Evolutionary conservation across 1,284 basidiomycete genomes (phyloP), one percentile per base, ranked within the genome.

Genomic region (Trametes versicolor): DNA sequence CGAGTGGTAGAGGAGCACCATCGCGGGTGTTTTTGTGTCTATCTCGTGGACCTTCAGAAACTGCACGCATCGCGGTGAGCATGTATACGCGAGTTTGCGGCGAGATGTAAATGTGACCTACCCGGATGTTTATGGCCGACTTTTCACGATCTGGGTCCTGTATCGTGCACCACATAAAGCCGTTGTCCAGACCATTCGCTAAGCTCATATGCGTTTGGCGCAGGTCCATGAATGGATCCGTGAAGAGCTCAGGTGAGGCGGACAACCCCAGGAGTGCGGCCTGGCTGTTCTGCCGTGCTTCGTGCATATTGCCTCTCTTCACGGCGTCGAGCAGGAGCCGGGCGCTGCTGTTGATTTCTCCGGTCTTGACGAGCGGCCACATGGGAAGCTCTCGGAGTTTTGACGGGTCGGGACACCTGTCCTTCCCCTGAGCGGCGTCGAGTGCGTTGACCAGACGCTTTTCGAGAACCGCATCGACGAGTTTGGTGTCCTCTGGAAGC

Each of bases 201-300:
- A 82, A 58, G 15, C 63, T 67, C 67, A 79, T 70, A 17, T 80
- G 36, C 37, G 74, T 77, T 65, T 80, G 75, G 19, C 80, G 74
- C 51, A 80, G 69, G 64, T 81, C 78, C 64, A 70, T 73, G 60
- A 81, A 79, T 0, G 77, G 76, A 41, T 79, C 75, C 37, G 73
- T 70, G 62, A 72, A 71, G 1, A 72, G 56, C 10, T 43, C 52
- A 25, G 60, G 25, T 1, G 7, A 13, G 50, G 10, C 43, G 29
- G 25, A n/a, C n/a, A 19, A 27, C 34, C 15, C 54, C 32, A 23
- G 36, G 21, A 58, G 57, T 1, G 36, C 32, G 29, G 43, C 48
- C 51, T 12, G 29, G 23, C 37, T 43, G 41, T 51, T 63, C 48
- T 50, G 36, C 29, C 29, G n/a, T 2, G 58, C 57, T 57, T 70